Evolutionary conservation across 2,329 filamentous ascomycete genomes (phyloP), one percentile per base, ranked within the genome.

Genomic region (Phoma sp.): DNA sequence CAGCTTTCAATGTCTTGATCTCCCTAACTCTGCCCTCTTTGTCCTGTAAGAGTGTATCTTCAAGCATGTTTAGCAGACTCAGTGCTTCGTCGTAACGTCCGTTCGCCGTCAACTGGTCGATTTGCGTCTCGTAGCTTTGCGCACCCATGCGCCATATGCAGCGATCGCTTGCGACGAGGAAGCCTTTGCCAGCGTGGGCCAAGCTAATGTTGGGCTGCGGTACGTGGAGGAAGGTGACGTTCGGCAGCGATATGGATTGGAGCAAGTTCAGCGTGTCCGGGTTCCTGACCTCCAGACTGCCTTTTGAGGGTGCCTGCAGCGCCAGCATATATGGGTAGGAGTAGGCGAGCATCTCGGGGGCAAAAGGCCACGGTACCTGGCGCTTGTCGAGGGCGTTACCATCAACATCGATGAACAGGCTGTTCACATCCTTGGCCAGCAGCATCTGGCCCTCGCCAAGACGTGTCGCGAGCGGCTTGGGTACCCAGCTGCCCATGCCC

Each of bases 391-490:
- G 73, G 0, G 92, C 84, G 63, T 92, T 93, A 4, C 93, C 95
- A 27, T 92, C 84, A 10, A 89, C 85, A 54, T 95, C 89, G 62
- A 96, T 90, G 73, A 99, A 99, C 47, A 97, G 80, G 1, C 93
- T 96, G 73, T 97, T 96, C 68, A 97, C 92, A 66, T 99, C 95
- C 74, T 96, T 96, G n/a, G 94, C 92, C n/a, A 99, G 82, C 55
- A 99, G 78, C 72, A 98, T 85, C 76, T 97, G 86, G 4, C 91
- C 90, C 61, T 96, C 90, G 2, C 86, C 85, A 12, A 99, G 82
- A 64, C 89, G 89, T 6, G 93, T 88, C 6, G 91, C 91, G 66
- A 99, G 82, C 6, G 95, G 96, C 69, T 91, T 96, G 1, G 95
- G 94, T 51, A 94, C 91, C 80, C 92, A 95, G 37, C 91, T 90